Conservation (phyloP, 495 filamentous ascomycete species). For the Trypethelium eluteriae region DNA sequence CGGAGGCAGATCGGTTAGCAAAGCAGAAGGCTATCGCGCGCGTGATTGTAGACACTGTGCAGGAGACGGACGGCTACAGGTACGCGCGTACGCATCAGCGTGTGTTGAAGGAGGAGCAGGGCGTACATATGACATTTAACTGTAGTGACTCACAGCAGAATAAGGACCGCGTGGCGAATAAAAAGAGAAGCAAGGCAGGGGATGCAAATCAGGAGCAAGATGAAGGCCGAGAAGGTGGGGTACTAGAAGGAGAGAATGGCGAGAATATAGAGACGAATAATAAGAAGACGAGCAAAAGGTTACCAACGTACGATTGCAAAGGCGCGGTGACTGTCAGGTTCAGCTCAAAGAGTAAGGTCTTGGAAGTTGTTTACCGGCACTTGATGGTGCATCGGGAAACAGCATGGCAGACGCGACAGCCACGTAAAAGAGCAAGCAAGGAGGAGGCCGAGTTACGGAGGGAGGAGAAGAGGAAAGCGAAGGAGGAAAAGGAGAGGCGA, state of each 20-base stretch:
- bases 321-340: constrained; percentile 26
- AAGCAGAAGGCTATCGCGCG: constrained; percentile 24
- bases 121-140: constrained; percentile 19
- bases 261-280: not conserved
- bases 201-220: not conserved
- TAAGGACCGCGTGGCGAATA: constrained; percentile 25
- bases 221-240: not conserved
- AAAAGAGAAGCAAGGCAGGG: not conserved
- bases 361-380: constrained; percentile 24
- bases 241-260: not conserved
- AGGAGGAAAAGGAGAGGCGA: not conserved
- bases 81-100: constrained; percentile 24
- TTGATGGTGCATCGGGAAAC: constrained; percentile 12
- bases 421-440: not conserved
- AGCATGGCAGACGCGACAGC: not conserved
- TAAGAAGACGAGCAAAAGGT: constrained; percentile 7
- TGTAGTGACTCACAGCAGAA: constrained; percentile 29
- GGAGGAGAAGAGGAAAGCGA: not conserved
- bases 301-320: constrained; percentile 28
- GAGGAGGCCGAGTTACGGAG: not conserved
- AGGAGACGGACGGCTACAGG: constrained; percentile 23
- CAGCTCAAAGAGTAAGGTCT: not conserved
- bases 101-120: constrained; percentile 22
- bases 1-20: not conserved
- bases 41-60: constrained; percentile 21